A percentile compares a stretch with the other conserved stretches of the same genome.
Evolutionary conservation across 306 rosid genomes (phyloP).

Genomic region (Quercus dentata): DNA sequence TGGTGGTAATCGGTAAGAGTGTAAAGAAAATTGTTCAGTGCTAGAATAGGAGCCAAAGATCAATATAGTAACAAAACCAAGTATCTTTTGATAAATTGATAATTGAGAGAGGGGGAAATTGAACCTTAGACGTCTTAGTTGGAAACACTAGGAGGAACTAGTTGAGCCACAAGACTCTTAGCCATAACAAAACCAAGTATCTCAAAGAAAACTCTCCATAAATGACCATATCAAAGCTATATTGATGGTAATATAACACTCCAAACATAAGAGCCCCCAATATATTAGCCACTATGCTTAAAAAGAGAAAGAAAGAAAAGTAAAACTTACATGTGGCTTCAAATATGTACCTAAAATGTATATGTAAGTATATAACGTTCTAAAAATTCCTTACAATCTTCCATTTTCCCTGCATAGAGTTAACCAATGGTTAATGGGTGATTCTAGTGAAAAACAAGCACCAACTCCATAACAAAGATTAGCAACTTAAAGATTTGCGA

Average conservation of each 20-base stretch:
- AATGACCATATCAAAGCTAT: neutral
- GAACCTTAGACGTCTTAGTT: too few species aligned
- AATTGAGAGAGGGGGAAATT: too few species aligned
- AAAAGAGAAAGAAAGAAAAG: slow-evolving; percentile 1
- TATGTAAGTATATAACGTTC: slow-evolving; percentile 54
- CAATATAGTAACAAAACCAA: neutral
- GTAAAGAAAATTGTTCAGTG: neutral
- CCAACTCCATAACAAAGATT: neutral
- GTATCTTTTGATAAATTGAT: too few species aligned
- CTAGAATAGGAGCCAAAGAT: neutral
- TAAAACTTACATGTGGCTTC: slow-evolving; percentile 83
- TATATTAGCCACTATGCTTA: slow-evolving; percentile 3
- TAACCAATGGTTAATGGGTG: slow-evolving; percentile 10
- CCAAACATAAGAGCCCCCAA: slow-evolving; percentile 1
- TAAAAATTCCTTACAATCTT: slow-evolving; percentile 62
- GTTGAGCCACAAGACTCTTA: too few species aligned
- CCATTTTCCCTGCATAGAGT: slow-evolving; percentile 60
- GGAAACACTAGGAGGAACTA: too few species aligned
- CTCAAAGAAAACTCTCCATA: neutral
- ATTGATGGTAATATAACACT: neutral
- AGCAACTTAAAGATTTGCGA: neutral
- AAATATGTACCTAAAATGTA: slow-evolving; percentile 78
- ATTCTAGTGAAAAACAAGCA: neutral
- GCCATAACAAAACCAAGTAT: too few species aligned
- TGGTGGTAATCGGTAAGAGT: too few species aligned